Evolutionary conservation across 2,329 filamentous ascomycete genomes (phyloP).

Genomic region (Neopestalotiopsis rosae): DNA sequence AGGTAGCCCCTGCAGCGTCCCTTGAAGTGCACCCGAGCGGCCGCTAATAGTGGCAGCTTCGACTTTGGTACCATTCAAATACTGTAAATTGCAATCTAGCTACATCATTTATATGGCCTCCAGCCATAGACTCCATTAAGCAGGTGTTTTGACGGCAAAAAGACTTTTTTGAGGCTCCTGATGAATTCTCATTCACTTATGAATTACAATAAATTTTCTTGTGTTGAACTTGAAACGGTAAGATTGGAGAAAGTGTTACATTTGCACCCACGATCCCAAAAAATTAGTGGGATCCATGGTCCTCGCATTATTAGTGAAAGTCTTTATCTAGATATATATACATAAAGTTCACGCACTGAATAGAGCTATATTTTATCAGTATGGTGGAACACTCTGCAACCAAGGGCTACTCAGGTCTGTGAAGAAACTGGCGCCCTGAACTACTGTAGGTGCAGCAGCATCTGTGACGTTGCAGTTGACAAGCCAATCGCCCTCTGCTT

Average conservation of each 20-base stretch:
- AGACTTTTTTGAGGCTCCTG: too few species aligned
- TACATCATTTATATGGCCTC: not conserved
- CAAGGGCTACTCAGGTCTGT: constrained; percentile 49
- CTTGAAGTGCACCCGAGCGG: not conserved
- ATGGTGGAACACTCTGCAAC: constrained; percentile 32
- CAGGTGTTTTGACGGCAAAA: too few species aligned
- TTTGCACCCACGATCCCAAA: too few species aligned
- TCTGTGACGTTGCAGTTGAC: constrained; percentile 52
- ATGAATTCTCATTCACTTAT: too few species aligned
- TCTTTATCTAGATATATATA: not conserved
- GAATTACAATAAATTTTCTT: too few species aligned
- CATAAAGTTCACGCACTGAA: not conserved
- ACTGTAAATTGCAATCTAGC: not conserved
- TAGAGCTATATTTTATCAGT: not conserved
- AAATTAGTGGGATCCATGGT: too few species aligned
- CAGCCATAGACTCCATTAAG: not conserved
- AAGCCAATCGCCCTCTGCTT: constrained; percentile 54
- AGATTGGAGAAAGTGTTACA: too few species aligned
- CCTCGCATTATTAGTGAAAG: not conserved
- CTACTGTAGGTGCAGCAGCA: constrained; percentile 41
- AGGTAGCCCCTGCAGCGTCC: not conserved
- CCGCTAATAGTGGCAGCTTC: too few species aligned
- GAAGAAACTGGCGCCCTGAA: constrained; percentile 55
- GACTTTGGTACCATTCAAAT: not conserved
- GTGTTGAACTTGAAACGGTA: too few species aligned